These are phyloP conservation scores for Hymenoscyphus linearis DNA, from an alignment of 2,329 filamentous ascomycete genomes.

Conservation along the genomic window DNA sequence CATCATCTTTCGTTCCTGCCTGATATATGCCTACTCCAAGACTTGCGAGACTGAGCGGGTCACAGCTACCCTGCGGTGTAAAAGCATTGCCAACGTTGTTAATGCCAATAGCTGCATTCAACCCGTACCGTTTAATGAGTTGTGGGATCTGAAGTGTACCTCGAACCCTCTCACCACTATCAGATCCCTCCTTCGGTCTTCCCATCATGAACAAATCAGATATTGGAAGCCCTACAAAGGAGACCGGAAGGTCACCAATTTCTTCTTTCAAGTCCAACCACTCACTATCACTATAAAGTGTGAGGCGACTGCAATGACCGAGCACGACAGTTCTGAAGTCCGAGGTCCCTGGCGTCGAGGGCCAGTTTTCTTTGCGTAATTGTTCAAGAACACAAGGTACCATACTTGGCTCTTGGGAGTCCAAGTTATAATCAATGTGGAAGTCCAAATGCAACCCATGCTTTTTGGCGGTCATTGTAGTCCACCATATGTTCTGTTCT, in stretches of 20 bases:
- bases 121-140: slow-evolving; percentile 51
- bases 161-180: slow-evolving; percentile 37
- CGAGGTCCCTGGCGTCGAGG: slow-evolving; percentile 15
- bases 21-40: slow-evolving; percentile 64
- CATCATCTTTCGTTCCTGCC: slow-evolving; percentile 54
- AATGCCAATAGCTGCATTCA: slow-evolving; percentile 58
- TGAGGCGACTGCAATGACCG: slow-evolving; percentile 65
- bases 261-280: slow-evolving; percentile 44
- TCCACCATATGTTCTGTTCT: slow-evolving; percentile 57
- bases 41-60: slow-evolving; percentile 58
- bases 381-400: slow-evolving; percentile 49
- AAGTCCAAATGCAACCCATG: slow-evolving; percentile 58
- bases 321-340: slow-evolving; percentile 48
- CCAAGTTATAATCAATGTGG: slow-evolving; percentile 66
- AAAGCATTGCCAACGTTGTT: slow-evolving; percentile 75
- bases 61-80: slow-evolving; percentile 62
- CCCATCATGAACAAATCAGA: slow-evolving; percentile 71
- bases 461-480: slow-evolving; percentile 48
- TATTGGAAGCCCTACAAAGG: slow-evolving; percentile 64
- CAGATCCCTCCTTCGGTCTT: slow-evolving; percentile 31
- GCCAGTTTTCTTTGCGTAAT: slow-evolving; percentile 48
- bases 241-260: slow-evolving; percentile 51
- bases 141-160: slow-evolving; percentile 58
- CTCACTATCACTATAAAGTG: slow-evolving; percentile 45
- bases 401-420: slow-evolving; percentile 42